A percentile compares a stretch with the other conserved stretches of the same genome.
Conservation (phyloP, 164 flowering plant species). For the Vitis rupestris region DNA sequence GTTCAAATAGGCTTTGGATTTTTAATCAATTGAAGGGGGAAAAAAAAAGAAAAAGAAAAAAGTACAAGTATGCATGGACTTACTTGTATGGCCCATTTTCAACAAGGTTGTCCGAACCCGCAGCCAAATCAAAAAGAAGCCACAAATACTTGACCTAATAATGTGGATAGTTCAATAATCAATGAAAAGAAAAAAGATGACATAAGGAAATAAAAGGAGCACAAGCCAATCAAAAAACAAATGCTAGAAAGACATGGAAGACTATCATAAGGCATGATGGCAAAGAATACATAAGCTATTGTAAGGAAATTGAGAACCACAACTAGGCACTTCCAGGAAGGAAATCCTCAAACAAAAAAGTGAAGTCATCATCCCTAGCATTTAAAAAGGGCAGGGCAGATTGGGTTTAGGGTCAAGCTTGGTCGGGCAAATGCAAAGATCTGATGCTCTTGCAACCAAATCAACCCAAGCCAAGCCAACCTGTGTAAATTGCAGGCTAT, state of each 20-base stretch:
- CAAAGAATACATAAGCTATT: background rate
- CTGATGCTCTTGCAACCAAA: background rate
- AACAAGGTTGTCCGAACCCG: slow-evolving; percentile 87
- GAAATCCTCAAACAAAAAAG: background rate
- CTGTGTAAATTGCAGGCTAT: background rate
- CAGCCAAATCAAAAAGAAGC: slow-evolving; percentile 99
- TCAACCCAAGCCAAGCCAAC: background rate
- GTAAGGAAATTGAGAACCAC: background rate
- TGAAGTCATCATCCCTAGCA: background rate
- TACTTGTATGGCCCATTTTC: slow-evolving; percentile 98
- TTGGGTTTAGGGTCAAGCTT: background rate
- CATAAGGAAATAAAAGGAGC: background rate
- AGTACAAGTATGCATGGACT: slow-evolving; percentile 11
- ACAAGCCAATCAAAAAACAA: background rate
- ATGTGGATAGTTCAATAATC: background rate
- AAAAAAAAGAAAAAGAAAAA: background rate
- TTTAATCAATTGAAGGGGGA: too few species aligned
- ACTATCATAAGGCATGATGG: background rate
- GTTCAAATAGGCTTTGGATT: too few species aligned
- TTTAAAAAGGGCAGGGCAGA: background rate
- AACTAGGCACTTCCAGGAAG: background rate
- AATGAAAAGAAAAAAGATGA: background rate
- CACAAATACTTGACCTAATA: slow-evolving; percentile 91
- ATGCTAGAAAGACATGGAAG: background rate
- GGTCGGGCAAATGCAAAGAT: background rate